Base-by-base conservation (phyloP, 164 flowering plant species). In the Macadamia tetraphylla region DNA sequence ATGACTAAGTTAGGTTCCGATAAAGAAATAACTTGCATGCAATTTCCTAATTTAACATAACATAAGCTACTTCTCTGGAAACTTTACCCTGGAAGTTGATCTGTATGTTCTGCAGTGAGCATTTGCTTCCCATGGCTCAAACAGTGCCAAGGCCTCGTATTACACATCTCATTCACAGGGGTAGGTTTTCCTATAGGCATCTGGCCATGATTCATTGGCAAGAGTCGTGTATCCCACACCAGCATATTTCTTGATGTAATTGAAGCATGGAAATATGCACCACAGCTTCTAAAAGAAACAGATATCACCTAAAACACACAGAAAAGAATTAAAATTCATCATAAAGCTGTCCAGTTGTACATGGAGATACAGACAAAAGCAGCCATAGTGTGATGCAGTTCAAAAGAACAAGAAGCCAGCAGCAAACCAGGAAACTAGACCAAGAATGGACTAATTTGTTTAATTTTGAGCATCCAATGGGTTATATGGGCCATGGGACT, bases 201-300 rank as follows among this genome's bases (percentile, higher is more conserved):
- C 51, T 46, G 51, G 12, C 51, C 51, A 46, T 46, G 51, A 46
- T 46, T 66, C 68, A 55, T 66, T 53, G 60, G 60, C 10, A 66
- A 29, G 29, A 66, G 42, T 29, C 68, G 58, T 7, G 60, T 66
- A 66, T 66, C 68, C 68, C 60, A 66, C 53, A 66, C 68, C 60
- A 66, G 29, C 1, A 43, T 66, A 57, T 66, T 66, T 32, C 53
- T 66, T 32, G 59, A 44, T 13, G 68, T 66, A 32, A 60, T 66
- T 66, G 68, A 66, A 51, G 60, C 68, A 66, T 52, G 68, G n/a
- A 53, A 53, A 32, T 52, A 66, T 53, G 44, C 53, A 29, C 68
- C 68, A 55, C 68, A 66, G 29, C 60, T 66, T 60, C 68, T 65
- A 52, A 65, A 65, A 43, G 67, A 65, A 51, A 65, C 67, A 43